These are phyloP conservation scores for Sorghum bicolor DNA, from an alignment of 176 grass and related monocot species.

Conservation along the genomic window Sorghum_bicolor_NCBIv3 NC_012872.2:55982501-55983000, in stretches of 20 bases:
- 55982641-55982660: conserved; percentile 66
- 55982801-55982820: background rate
- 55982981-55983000: background rate
- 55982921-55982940: conserved; percentile 13
- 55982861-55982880: background rate
- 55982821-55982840: conserved; percentile 12
- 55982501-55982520: background rate
- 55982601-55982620: conserved; percentile 90
- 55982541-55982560: background rate
- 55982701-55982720: background rate
- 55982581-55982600: conserved; percentile 72
- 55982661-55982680: conserved; percentile 92
- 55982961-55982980: background rate
- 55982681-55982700: too few species aligned
- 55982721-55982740: too few species aligned
- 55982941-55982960: background rate
- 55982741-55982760: conserved; percentile 1
- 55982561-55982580: conserved; percentile 12
- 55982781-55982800: too few species aligned
- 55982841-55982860: background rate
- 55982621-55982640: conserved; percentile 84
- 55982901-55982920: too few species aligned
- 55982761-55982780: background rate
- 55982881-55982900: background rate
- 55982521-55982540: background rate